phyloP scores from a whole-genome alignment of 345 rosid species.

The Draba incana region DNA sequence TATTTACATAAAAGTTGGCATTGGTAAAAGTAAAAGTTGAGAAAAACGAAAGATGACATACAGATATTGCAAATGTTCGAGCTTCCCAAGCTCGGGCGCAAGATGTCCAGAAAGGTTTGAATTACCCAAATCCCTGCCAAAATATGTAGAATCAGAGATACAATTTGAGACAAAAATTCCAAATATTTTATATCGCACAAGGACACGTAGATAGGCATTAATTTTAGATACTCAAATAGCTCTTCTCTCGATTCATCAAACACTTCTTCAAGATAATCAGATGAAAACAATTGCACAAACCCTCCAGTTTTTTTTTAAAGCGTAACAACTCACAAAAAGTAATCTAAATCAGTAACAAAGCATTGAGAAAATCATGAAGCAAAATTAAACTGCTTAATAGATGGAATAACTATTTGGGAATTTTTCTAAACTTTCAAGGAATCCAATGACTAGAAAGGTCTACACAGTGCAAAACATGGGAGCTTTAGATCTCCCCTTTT shows the following conservation, averaged over 20 bases:
- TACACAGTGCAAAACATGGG: conserved; percentile 15
- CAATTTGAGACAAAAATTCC: neutral
- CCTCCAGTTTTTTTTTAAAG: conserved; percentile 24
- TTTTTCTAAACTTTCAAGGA: conserved; percentile 29
- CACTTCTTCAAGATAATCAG: conserved; percentile 19
- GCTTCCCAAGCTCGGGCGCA: conserved; percentile 84
- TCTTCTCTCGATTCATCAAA: conserved; percentile 8
- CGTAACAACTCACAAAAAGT: conserved; percentile 22
- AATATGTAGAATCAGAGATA: conserved; percentile 8
- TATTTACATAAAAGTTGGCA: conserved; percentile 4
- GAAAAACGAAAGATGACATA: conserved; percentile 42
- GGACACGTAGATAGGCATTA: neutral
- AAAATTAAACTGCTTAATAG: neutral
- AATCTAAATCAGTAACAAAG: conserved; percentile 21
- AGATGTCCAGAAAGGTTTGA: conserved; percentile 88
- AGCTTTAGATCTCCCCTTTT: conserved; percentile 28
- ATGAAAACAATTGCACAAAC: conserved; percentile 6
- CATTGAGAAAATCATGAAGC: conserved; percentile 18
- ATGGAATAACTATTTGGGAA: conserved; percentile 28
- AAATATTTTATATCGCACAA: neutral
- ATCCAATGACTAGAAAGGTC: conserved; percentile 32
- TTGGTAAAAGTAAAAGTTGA: neutral
- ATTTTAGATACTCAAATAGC: neutral
- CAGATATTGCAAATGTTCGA: conserved; percentile 91
- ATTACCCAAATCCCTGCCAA: conserved; percentile 90